phyloP scores from a whole-genome alignment of 441 rosid genomes.

The Aleurites moluccanus region DNA sequence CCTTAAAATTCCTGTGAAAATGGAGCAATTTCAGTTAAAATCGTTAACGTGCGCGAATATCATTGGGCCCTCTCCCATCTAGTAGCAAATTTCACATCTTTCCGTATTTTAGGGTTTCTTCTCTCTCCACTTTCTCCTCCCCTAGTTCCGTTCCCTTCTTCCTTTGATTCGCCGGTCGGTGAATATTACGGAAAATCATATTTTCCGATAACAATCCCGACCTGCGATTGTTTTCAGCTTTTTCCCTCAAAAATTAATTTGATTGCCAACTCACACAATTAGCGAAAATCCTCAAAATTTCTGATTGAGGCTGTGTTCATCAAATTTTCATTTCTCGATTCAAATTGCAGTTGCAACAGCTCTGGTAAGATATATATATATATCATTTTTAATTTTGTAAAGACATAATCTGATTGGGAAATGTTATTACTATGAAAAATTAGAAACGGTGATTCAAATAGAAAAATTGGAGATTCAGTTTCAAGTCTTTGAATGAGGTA shows the following conservation, averaged over 20 bases:
- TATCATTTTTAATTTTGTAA: not conserved
- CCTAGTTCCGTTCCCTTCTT: not conserved
- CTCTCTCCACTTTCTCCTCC: not conserved
- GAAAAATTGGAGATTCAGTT: not conserved
- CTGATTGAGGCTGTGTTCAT: not conserved
- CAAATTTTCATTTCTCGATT: constrained; percentile 1
- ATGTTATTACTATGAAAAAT: not conserved
- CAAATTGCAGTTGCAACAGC: not conserved
- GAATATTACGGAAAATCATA: constrained; percentile 35
- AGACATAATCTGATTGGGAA: not conserved
- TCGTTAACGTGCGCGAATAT: constrained; percentile 33
- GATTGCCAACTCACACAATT: not conserved
- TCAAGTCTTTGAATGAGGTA: not conserved
- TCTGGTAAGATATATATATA: not conserved
- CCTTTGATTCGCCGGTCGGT: constrained; percentile 43
- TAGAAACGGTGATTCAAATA: not conserved
- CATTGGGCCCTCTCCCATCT: constrained; percentile 30
- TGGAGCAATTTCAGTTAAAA: constrained; percentile 33
- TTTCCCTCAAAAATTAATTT: constrained; percentile 2
- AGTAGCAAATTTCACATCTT: constrained; percentile 18
- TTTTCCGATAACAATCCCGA: constrained; percentile 38
- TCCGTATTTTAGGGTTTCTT: constrained; percentile 15
- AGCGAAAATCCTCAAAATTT: not conserved
- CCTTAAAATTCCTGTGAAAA: constrained; percentile 22
- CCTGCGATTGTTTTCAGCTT: constrained; percentile 18